Percentiles rank a stretch among this genome's conserved stretches.
phyloP scores from a whole-genome alignment of 1,284 basidiomycete species.

The Ustilago trichophora region DNA sequence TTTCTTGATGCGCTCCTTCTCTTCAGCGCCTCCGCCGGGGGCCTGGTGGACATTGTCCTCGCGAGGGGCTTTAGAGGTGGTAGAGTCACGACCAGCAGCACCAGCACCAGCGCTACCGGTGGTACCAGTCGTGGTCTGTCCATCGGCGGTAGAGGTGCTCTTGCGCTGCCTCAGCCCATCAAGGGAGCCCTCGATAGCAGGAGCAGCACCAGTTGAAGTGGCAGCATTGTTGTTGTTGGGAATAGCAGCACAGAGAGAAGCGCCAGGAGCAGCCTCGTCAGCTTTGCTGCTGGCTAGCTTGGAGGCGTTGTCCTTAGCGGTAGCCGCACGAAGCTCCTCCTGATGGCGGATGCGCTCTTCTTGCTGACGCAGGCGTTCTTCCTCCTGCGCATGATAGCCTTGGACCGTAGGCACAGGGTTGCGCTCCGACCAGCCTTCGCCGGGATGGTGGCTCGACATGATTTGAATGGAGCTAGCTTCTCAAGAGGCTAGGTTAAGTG shows the following conservation, averaged over 20 bases:
- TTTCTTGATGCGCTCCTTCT: conserved; percentile 64
- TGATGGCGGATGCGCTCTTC: conserved; percentile 2
- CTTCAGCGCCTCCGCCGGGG: conserved; percentile 56
- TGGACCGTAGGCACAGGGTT: conserved; percentile 58
- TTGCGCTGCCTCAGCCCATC: conserved; percentile 48
- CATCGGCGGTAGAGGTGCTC: conserved; percentile 13
- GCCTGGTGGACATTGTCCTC: conserved; percentile 28
- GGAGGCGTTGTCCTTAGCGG: conserved; percentile 32
- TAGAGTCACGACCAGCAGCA: too few species aligned
- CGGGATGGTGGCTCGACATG: conserved; percentile 48
- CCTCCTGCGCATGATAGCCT: conserved; percentile 29
- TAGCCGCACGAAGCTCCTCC: conserved; percentile 27
- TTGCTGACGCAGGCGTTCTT: too few species aligned
- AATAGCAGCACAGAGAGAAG: neutral
- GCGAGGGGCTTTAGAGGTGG: neutral
- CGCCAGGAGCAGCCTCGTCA: conserved; percentile 30
- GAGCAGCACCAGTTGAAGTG: conserved; percentile 20
- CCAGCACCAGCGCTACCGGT: conserved; percentile 1
- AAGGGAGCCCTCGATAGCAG: conserved; percentile 27
- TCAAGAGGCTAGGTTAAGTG: too few species aligned
- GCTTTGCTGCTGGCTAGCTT: conserved; percentile 25
- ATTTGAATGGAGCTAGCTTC: too few species aligned
- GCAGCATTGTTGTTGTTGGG: neutral
- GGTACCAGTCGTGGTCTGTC: neutral
- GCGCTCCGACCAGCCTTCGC: conserved; percentile 59